phyloP scores from a whole-genome alignment of 192 early-diverging fungal species.

The Backusella mclennaniae region DNA sequence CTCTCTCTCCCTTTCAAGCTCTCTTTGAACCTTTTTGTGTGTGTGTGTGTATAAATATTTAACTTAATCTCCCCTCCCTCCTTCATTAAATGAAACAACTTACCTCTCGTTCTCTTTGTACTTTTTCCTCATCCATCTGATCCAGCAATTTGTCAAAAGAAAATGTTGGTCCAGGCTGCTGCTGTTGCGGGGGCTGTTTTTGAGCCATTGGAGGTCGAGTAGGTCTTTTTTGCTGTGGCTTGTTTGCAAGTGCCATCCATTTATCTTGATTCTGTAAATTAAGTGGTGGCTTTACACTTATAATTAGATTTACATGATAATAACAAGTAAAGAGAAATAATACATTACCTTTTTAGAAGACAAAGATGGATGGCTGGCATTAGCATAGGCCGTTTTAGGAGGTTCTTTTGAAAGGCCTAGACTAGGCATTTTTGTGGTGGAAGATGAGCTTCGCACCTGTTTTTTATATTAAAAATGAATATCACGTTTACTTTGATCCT shows the following conservation, averaged over 20 bases:
- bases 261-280: constrained; percentile 20
- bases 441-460: background rate
- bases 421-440: background rate
- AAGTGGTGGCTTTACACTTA: background rate
- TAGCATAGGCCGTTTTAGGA: background rate
- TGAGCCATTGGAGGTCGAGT: background rate
- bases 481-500: background rate
- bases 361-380: background rate
- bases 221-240: background rate
- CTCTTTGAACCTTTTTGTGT: background rate
- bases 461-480: background rate
- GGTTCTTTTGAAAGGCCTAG: background rate
- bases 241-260: constrained; percentile 21
- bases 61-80: background rate
- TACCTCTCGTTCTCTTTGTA: background rate
- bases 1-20: background rate
- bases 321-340: background rate
- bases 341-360: background rate
- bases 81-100: background rate
- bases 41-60: background rate
- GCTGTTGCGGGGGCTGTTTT: background rate
- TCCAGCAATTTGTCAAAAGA: background rate
- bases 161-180: background rate
- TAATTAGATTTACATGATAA: background rate
- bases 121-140: background rate